Base-by-base conservation (phyloP, 805 yeast genomes). In the Wickerhamomyces subpelliculosus region DNA sequence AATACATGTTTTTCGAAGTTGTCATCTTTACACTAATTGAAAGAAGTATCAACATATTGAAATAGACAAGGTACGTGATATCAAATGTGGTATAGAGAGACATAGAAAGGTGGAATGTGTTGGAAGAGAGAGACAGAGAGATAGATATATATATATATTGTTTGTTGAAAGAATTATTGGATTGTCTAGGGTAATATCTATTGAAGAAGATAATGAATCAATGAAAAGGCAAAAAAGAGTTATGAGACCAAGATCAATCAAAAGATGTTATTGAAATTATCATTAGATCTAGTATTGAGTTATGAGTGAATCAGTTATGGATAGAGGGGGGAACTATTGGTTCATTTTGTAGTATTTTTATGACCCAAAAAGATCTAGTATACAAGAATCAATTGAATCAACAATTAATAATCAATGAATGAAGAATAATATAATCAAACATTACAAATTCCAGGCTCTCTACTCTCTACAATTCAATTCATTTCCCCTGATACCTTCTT, bases 51-150 rank as follows among this genome's bases (percentile, higher is more conserved):
- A 20, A 36, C 30, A 36, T 32, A 31, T 22, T 35, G 17, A 27
- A 42, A 25, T 48, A 48, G 50, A 49, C 52, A 52, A 52, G 45
- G 57, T 52, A 52, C 49, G 57, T 52, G 30, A 19, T 21, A 35
- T 11, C 26, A 12, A 29, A 18, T 21, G 32, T 14, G 8, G 32
- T 5, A 18, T 19, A 29, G 18, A 10, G 22, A 29, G 18, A 29
- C 13, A n/a, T n/a, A n/a, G n/a, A n/a, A n/a, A n/a, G n/a, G n/a
- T 17, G 30, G 20, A 16, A 16, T 16, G 30, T 17, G 30, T 16
- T 27, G 20, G 13, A 26, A 27, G 32, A 30, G 38, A 21, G 22
- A 21, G 34, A 21, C 19, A 21, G 23, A n/a, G n/a, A n/a, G n/a
- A n/a, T n/a, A n/a, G n/a, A n/a, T n/a, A n/a, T n/a, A n/a, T n/a